Evolutionary conservation across 441 rosid species (phyloP).

Genomic region (Croton setiger): DNA sequence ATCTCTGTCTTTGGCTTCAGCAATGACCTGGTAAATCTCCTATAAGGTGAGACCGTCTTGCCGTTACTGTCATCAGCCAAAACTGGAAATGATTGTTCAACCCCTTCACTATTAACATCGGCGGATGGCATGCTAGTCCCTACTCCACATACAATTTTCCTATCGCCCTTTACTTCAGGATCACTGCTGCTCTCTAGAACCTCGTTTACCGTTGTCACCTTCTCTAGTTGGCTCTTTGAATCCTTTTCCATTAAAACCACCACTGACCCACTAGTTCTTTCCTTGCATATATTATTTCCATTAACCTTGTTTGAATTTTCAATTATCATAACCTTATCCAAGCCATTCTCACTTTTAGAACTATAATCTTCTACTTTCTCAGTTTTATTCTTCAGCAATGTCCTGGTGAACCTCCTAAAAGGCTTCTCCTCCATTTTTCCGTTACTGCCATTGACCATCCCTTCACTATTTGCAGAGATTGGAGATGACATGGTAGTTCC

Average conservation of each 20-base stretch:
- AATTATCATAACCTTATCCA: slow-evolving; percentile 5
- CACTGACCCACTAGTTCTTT: slow-evolving; percentile 14
- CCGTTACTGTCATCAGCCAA: slow-evolving; percentile 25
- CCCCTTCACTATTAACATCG: slow-evolving; percentile 8
- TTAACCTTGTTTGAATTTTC: slow-evolving; percentile 6
- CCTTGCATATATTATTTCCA: slow-evolving; percentile 22
- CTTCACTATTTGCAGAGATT: slow-evolving; percentile 5
- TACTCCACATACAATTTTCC: neutral
- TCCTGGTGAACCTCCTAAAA: slow-evolving; percentile 73
- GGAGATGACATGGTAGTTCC: slow-evolving; percentile 11
- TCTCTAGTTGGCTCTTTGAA: neutral
- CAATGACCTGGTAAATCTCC: slow-evolving; percentile 78
- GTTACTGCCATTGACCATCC: slow-evolving; percentile 23
- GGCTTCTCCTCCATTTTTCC: slow-evolving; percentile 33
- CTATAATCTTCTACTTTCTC: slow-evolving; percentile 25
- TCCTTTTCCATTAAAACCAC: slow-evolving; percentile 21
- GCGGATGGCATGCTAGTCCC: slow-evolving; percentile 10
- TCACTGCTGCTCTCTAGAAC: slow-evolving; percentile 10
- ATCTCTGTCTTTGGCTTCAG: slow-evolving; percentile 42
- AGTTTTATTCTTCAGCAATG: slow-evolving; percentile 43
- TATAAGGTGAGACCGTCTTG: slow-evolving; percentile 32
- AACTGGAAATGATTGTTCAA: slow-evolving; percentile 12
- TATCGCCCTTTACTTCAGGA: slow-evolving; percentile 6
- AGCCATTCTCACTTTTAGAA: slow-evolving; percentile 8
- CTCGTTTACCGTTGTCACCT: neutral